Base-by-base conservation (phyloP, 75 land plant species). In the Chamaecyparis obtusa region DNA sequence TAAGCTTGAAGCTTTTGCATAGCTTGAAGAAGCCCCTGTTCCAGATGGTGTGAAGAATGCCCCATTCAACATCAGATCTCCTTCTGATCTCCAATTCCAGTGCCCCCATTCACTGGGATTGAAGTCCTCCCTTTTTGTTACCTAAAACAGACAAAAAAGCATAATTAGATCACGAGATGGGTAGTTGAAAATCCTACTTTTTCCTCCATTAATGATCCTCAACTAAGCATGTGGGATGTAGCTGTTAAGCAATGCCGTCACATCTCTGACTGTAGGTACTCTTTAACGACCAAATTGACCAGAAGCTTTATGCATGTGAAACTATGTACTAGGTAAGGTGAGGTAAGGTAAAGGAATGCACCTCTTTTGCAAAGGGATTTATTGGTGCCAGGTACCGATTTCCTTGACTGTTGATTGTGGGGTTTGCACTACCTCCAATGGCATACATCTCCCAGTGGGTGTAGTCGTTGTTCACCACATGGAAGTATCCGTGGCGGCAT, bases 1-100 rank as follows among this genome's bases (percentile, higher is more conserved):
- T 82, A 94, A 60, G 82, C 93, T 94, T 71, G 87, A 86, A 2
- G 98, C 92, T 72, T 88, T 95, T 13, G 81, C 90, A 80, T 95
- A 96, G 48, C 75, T 85, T 15, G 87, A 87, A 7, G 87, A 89
- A 10, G 88, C 80, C 55, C 87, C 90, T 32, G 89, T 86, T 36
- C 98, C 98, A 0, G 97, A 95, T 0, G 93, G 88, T n/a, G 90
- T 87, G 86, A 96, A 96, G 84, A 84, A 95, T 1, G 98, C 98
- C 27, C 98, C 98, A 72, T 96, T 96, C 67, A 95, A 89, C 91
- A 96, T 75, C 75, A 93, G 35, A 87, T 96, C 98, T 24, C 94
- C 98, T 21, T 93, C 93, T 3, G 94, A 91, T 57, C 93, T 90
- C 98, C 98, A 96, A 49, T 96, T 91, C 98, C 96, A 96, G 2